Evolutionary conservation across 768 basidiomycete species (phyloP).

Genomic region (Leccinellum rugosiceps): DNA sequence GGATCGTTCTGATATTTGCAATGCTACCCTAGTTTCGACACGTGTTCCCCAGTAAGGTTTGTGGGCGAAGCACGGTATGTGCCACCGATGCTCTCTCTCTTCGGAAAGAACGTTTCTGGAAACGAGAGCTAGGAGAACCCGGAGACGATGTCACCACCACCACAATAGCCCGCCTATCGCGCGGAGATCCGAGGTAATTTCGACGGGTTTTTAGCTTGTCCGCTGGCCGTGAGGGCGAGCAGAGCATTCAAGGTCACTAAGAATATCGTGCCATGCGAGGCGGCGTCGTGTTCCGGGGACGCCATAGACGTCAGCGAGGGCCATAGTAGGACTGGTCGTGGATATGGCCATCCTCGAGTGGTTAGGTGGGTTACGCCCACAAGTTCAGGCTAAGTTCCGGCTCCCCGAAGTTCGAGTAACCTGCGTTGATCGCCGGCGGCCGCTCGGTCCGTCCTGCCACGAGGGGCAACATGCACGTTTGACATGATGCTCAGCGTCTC

Average conservation of each 20-base stretch:
- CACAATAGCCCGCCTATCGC: neutral
- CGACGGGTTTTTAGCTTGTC: neutral
- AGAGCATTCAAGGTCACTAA: neutral
- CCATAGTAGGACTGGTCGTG: neutral
- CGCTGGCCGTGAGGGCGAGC: neutral
- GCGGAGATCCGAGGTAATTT: neutral
- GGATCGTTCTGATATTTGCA: constrained; percentile 12
- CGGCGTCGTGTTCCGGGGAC: constrained; percentile 9
- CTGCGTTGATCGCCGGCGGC: neutral
- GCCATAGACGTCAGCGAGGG: constrained; percentile 6
- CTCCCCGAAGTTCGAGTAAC: neutral
- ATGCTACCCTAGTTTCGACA: neutral
- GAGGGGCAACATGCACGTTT: constrained; percentile 7
- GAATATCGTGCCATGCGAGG: constrained; percentile 8
- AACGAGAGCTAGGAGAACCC: neutral
- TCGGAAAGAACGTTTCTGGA: constrained; percentile 1
- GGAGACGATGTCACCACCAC: neutral
- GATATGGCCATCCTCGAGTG: constrained; percentile 14
- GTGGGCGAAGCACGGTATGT: neutral
- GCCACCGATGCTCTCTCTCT: neutral
- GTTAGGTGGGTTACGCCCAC: constrained; percentile 5
- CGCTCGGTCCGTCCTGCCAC: constrained; percentile 18
- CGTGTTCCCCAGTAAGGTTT: neutral
- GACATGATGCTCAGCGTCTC: neutral
- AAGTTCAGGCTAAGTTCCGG: neutral